Conservation (phyloP, 768 basidiomycete genomes). For the Lentinula edodes region DNA sequence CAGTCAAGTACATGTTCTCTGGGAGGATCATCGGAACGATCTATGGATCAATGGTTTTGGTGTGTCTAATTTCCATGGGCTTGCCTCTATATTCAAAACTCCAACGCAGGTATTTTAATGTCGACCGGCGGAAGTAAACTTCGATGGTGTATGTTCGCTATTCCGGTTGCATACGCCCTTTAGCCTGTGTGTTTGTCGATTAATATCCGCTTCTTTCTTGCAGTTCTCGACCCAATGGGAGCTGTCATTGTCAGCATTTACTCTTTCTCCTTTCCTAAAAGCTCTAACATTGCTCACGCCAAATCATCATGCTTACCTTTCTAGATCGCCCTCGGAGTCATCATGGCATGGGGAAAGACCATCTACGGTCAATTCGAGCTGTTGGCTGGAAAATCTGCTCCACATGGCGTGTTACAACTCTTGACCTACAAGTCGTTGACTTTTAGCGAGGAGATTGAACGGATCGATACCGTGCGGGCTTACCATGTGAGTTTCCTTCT, state of each 20-base stretch:
- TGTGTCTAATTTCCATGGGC: conserved; percentile 21
- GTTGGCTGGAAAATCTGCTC: conserved; percentile 89
- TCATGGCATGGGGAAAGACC: conserved; percentile 71
- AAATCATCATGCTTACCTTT: conserved; percentile 4
- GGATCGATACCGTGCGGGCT: conserved; percentile 88
- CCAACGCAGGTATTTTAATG: conserved; percentile 65
- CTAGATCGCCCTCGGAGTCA: conserved; percentile 75
- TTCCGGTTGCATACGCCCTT: neutral
- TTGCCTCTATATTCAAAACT: neutral
- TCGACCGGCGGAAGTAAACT: conserved; percentile 77
- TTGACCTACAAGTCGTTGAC: conserved; percentile 91
- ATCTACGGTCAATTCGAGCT: conserved; percentile 78
- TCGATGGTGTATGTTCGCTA: conserved; percentile 56
- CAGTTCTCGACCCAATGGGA: conserved; percentile 74
- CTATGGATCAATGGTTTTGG: conserved; percentile 80
- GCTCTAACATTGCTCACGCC: conserved; percentile 1
- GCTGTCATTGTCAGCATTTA: conserved; percentile 57
- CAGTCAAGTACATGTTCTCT: conserved; percentile 88
- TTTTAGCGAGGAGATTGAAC: conserved; percentile 80
- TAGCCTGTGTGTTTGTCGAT: neutral
- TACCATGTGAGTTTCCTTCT: conserved; percentile 59
- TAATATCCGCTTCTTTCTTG: conserved; percentile 10
- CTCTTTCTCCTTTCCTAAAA: conserved; percentile 3
- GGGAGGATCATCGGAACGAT: conserved; percentile 96
- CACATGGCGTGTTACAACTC: conserved; percentile 85